A percentile compares a stretch with the other conserved stretches of the same genome.
Conservation (phyloP, 495 filamentous ascomycete genomes). For the Ramalina intermedia region DNA sequence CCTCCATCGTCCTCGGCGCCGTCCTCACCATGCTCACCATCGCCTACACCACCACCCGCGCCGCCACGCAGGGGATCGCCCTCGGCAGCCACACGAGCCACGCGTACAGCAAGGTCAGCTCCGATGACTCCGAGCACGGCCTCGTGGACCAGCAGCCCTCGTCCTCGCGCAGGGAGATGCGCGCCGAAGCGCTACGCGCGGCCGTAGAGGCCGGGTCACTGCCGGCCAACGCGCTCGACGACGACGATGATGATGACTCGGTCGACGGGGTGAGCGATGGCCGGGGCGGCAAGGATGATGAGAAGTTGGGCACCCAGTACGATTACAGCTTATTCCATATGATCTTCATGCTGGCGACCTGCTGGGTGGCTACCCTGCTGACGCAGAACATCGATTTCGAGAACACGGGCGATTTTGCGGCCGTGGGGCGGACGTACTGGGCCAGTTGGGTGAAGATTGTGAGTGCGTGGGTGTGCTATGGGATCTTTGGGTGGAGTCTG, state of each 20-base stretch:
- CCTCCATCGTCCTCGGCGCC: constrained; percentile 78
- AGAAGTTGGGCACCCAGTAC: constrained; percentile 80
- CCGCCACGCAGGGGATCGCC: constrained; percentile 85
- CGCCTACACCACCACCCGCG: constrained; percentile 92
- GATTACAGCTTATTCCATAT: constrained; percentile 94
- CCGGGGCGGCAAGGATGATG: constrained; percentile 62
- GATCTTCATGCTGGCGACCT: constrained; percentile 92
- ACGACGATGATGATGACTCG: constrained; percentile 49
- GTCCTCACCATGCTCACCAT: constrained; percentile 94
- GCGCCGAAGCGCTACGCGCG: constrained; percentile 74
- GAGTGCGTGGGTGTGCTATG: constrained; percentile 93
- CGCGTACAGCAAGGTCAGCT: constrained; percentile 41
- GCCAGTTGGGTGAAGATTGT: constrained; percentile 99
- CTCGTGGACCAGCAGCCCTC: constrained; percentile 80
- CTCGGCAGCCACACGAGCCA: constrained; percentile 52
- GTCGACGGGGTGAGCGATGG: constrained; percentile 49
- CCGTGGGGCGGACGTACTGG: constrained; percentile 90
- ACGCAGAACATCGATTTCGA: constrained; percentile 69
- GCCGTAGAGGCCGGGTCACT: constrained; percentile 84
- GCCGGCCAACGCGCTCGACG: constrained; percentile 78
- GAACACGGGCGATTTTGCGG: constrained; percentile 57
- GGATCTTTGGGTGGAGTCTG: constrained; percentile 84
- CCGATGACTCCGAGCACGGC: constrained; percentile 66
- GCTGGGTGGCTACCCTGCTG: constrained; percentile 87
- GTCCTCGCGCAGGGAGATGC: constrained; percentile 66